These are phyloP conservation scores for Tylopilus sp. DNA, from an alignment of 768 basidiomycete species.

Conservation along the genomic window DNA sequence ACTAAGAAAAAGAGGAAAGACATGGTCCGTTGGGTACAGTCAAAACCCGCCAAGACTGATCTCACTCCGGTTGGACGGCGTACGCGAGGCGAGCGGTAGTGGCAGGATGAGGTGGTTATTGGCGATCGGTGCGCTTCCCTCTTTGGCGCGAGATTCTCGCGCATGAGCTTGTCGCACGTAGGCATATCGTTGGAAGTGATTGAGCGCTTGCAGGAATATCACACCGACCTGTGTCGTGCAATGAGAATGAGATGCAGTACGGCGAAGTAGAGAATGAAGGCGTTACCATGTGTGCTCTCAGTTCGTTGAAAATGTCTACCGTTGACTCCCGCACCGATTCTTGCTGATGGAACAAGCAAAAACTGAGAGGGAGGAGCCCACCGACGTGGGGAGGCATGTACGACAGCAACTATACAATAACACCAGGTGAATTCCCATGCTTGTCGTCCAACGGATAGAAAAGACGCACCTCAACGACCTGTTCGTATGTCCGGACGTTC, in stretches of 20 bases:
- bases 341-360: constrained; percentile 88
- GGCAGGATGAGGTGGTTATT: constrained; percentile 37
- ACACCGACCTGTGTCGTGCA: constrained; percentile 66
- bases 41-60: constrained; percentile 38
- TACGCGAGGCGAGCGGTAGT: constrained; percentile 29
- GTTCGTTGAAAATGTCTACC: constrained; percentile 78
- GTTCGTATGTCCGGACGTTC: constrained; percentile 76
- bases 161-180: constrained; percentile 81
- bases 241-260: constrained; percentile 4
- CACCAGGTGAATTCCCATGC: not conserved
- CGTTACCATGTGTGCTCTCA: constrained; percentile 74
- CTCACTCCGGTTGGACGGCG: constrained; percentile 47
- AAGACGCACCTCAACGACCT: constrained; percentile 74
- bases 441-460: not conserved
- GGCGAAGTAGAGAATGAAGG: not conserved
- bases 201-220: constrained; percentile 71
- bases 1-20: too few relatives aligned
- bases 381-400: constrained; percentile 70
- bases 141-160: constrained; percentile 44
- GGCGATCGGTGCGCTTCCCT: constrained; percentile 13
- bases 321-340: constrained; percentile 73
- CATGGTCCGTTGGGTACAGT: too few relatives aligned
- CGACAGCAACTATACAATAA: constrained; percentile 64
- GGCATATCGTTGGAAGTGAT: constrained; percentile 87
- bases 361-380: constrained; percentile 81